Evolutionary conservation across 768 basidiomycete genomes (phyloP).

Genomic region (Mycena epipterygia): DNA sequence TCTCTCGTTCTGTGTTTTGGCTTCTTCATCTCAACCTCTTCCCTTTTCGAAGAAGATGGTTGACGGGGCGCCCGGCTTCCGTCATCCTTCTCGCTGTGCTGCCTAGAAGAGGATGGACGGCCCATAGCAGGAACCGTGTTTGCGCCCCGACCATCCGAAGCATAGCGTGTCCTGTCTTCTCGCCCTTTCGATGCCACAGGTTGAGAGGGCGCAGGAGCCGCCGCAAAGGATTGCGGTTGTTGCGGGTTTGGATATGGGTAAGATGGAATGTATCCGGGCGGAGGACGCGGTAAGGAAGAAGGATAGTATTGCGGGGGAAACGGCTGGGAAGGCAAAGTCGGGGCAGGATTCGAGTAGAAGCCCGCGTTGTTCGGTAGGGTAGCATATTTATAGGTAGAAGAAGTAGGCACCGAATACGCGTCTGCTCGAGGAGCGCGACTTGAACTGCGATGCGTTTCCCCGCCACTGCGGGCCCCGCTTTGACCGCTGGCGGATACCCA

Average conservation of each 20-base stretch:
- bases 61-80: not conserved
- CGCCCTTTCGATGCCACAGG: constrained; percentile 11
- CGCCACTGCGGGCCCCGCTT: constrained; percentile 5
- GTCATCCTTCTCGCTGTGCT: constrained; percentile 11
- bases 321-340: constrained; percentile 10
- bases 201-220: constrained; percentile 16
- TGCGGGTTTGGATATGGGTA: constrained; percentile 27
- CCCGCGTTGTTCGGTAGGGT: constrained; percentile 19
- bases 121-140: not conserved
- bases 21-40: constrained; percentile 20
- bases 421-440: constrained; percentile 21
- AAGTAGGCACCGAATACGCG: constrained; percentile 23
- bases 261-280: constrained; percentile 17
- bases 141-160: constrained; percentile 1
- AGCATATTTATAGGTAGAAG: constrained; percentile 32
- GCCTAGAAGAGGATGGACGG: constrained; percentile 15
- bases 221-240: constrained; percentile 15
- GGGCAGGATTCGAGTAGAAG: constrained; percentile 23
- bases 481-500: constrained; percentile 11
- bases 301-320: constrained; percentile 26
- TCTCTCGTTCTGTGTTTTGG: constrained; percentile 26
- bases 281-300: constrained; percentile 16
- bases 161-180: constrained; percentile 17
- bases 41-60: constrained; percentile 17
- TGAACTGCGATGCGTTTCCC: constrained; percentile 19